Conservation (phyloP, 176 grass and related monocot species). For the Hordeum vulgare region DNA sequence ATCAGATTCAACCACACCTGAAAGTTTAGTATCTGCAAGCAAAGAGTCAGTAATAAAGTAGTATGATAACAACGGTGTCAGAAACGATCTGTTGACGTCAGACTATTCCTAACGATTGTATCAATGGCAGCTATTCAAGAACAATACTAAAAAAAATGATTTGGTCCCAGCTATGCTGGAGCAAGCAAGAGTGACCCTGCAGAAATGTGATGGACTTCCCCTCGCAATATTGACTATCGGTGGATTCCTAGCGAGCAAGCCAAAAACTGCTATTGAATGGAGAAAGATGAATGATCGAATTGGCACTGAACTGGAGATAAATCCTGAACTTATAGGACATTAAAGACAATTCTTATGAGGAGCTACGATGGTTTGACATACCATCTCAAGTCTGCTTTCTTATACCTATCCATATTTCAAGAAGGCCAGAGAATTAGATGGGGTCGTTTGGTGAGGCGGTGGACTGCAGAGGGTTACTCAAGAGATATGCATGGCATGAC, state of each 20-base stretch:
- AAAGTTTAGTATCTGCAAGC: no score
- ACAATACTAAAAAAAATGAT: no score
- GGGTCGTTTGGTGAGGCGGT: constrained; percentile 15
- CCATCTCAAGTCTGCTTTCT: constrained; percentile 18
- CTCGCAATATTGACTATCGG: constrained; percentile 36
- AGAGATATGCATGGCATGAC: background rate
- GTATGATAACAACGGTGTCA: no score
- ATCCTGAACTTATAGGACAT: background rate
- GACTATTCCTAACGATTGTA: no score
- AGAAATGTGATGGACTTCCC: no score
- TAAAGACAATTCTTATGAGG: background rate
- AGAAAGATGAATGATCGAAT: background rate
- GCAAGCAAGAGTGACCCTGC: no score
- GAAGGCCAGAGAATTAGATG: constrained; percentile 2
- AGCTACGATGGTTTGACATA: no score
- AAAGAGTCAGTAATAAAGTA: no score
- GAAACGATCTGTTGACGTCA: no score
- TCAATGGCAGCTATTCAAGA: no score
- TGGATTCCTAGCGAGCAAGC: constrained; percentile 10
- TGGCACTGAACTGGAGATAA: constrained; percentile 12
- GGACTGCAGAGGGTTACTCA: constrained; percentile 22
- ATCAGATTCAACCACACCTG: no score
- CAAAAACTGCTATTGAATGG: constrained; percentile 25
- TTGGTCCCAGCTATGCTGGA: no score
- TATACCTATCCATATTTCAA: constrained; percentile 21